phyloP scores from a whole-genome alignment of 306 rosid genomes.

The Astragalus glycyphyllos region DNA sequence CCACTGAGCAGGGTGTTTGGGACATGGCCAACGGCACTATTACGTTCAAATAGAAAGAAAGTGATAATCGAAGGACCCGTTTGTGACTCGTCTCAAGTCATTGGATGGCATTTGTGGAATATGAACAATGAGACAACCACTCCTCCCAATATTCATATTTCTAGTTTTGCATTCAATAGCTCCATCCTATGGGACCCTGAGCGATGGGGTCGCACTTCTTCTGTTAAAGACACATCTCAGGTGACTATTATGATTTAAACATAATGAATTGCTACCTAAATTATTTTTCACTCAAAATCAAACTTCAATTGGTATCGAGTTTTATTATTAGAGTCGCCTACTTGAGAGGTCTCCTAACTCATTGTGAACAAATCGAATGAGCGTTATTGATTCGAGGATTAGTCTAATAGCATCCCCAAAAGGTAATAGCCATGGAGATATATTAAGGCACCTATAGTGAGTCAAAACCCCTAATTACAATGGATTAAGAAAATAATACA shows the following conservation, averaged over 20 bases:
- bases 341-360: no score
- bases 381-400: no score
- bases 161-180: conserved; percentile 92
- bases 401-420: background rate
- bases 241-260: conserved; percentile 43
- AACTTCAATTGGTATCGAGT: background rate
- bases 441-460: no score
- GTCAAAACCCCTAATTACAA: no score
- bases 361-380: no score
- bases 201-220: conserved; percentile 97
- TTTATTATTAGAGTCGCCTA: no score
- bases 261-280: background rate
- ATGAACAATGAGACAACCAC: conserved; percentile 62
- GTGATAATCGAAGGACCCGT: conserved; percentile 91
- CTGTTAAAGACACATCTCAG: conserved; percentile 85
- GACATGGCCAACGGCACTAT: conserved; percentile 86
- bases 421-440: no score
- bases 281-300: background rate
- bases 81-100: conserved; percentile 85
- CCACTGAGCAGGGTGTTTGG: conserved; percentile 73
- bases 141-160: conserved; percentile 69
- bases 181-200: conserved; percentile 97
- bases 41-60: conserved; percentile 65
- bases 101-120: conserved; percentile 87
- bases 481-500: no score